A percentile compares a stretch with the other conserved stretches of the same genome.
Evolutionary conservation across 305 asterid species (phyloP).

Genomic region (Rubia tinctorum): DNA sequence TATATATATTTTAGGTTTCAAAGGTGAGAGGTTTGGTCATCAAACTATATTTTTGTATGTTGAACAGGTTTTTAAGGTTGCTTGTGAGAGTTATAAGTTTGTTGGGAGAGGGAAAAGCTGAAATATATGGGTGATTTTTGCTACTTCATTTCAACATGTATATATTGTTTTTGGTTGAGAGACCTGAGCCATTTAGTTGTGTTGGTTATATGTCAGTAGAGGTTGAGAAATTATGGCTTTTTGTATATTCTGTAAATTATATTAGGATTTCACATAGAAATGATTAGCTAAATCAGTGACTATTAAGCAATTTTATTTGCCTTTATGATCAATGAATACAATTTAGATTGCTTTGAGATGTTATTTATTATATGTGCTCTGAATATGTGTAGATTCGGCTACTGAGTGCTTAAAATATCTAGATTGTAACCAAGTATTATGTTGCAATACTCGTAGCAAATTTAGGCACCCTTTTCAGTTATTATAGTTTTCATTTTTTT

Average conservation of each 20-base stretch:
- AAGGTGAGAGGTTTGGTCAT: too few species aligned
- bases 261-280: too few species aligned
- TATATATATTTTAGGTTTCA: too few species aligned
- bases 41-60: slow-evolving; percentile 18
- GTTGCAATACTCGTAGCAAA: not conserved
- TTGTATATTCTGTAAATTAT: not conserved
- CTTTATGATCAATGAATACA: not conserved
- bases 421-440: not conserved
- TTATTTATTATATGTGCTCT: not conserved
- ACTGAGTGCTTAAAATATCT: not conserved
- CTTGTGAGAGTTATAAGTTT: slow-evolving; percentile 46
- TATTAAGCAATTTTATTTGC: not conserved
- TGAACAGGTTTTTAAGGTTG: slow-evolving; percentile 41
- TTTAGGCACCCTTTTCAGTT: not conserved
- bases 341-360: slow-evolving; percentile 9
- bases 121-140: slow-evolving; percentile 61
- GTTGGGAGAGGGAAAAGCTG: slow-evolving; percentile 37
- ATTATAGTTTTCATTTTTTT: not conserved
- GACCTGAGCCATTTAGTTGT: not conserved
- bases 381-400: not conserved
- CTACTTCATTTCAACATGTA: slow-evolving; percentile 50
- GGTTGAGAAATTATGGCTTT: not conserved
- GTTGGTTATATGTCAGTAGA: not conserved
- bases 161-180: not conserved
- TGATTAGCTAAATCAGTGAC: not conserved